Percentiles rank a stretch among this genome's conserved stretches.
Conservation (phyloP, 805 yeast species). For the Ogataea methylovora region DNA sequence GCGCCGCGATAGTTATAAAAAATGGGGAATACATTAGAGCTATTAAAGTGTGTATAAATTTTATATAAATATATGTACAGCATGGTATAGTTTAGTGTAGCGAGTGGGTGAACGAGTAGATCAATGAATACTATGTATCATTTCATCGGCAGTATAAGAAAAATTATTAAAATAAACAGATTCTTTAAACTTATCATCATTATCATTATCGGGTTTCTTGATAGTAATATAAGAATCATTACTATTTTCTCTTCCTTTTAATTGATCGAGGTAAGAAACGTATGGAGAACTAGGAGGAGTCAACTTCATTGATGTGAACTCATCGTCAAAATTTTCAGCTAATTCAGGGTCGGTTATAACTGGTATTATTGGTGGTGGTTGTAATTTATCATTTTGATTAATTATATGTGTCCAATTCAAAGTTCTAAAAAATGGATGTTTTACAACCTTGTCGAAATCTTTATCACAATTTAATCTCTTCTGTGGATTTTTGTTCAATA, state of each 20-base stretch:
- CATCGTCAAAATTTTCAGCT: slow-evolving; percentile 80
- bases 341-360: slow-evolving; percentile 69
- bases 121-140: too few relatives aligned
- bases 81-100: too few relatives aligned
- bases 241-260: slow-evolving; percentile 24
- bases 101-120: too few relatives aligned
- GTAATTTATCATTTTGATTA: slow-evolving; percentile 34
- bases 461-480: slow-evolving; percentile 56
- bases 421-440: slow-evolving; percentile 71
- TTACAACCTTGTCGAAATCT: slow-evolving; percentile 45
- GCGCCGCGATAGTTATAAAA: too few relatives aligned
- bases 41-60: too few relatives aligned
- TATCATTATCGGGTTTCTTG: slow-evolving; percentile 16
- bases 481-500: slow-evolving; percentile 61
- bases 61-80: too few relatives aligned
- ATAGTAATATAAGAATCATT: slow-evolving; percentile 20
- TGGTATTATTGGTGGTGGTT: slow-evolving; percentile 85
- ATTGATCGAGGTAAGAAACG: slow-evolving; percentile 17
- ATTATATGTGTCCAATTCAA: slow-evolving; percentile 61
- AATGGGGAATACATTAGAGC: too few relatives aligned
- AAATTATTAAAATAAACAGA: slow-evolving; percentile 27
- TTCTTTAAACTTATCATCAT: slow-evolving; percentile 5
- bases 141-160: slow-evolving; percentile 22
- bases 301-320: slow-evolving; percentile 65
- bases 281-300: slow-evolving; percentile 30